These are phyloP conservation scores for Hyparrhenia diplandra DNA, from an alignment of 176 grass and related monocot genomes.

Conservation along the genomic window DNA sequence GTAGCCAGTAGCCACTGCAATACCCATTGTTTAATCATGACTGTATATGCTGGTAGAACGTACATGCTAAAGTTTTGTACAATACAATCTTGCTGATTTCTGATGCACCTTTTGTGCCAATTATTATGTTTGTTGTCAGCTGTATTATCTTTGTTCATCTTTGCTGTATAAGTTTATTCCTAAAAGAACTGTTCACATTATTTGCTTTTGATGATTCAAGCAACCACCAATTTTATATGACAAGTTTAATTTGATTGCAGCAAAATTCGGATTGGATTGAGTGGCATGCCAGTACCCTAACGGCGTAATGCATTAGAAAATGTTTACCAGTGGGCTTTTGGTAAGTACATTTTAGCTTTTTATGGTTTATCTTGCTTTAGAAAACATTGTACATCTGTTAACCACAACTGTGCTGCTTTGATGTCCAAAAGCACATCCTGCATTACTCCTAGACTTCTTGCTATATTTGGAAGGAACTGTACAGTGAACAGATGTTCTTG, in stretches of 20 bases:
- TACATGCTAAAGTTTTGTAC: not conserved
- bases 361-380: not conserved
- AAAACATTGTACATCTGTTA: not conserved
- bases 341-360: conserved; percentile 42
- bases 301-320: conserved; percentile 77
- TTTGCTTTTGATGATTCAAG: too few relatives aligned
- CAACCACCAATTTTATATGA: conserved; percentile 17
- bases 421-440: not conserved
- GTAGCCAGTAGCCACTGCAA: too few relatives aligned
- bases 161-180: not conserved
- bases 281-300: conserved; percentile 66
- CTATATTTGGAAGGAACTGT: too few relatives aligned
- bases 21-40: not conserved
- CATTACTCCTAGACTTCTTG: not conserved
- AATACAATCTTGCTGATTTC: not conserved
- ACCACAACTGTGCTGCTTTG: conserved; percentile 14
- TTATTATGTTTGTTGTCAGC: not conserved
- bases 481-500: not conserved
- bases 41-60: not conserved
- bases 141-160: not conserved
- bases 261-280: conserved; percentile 77
- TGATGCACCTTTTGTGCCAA: not conserved
- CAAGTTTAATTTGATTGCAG: conserved; percentile 38
- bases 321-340: conserved; percentile 93
- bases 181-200: not conserved